Percentiles rank a stretch among this genome's conserved stretches.
Conservation (phyloP, 495 filamentous ascomycete genomes). For the Trichoderma reesei region DNA sequence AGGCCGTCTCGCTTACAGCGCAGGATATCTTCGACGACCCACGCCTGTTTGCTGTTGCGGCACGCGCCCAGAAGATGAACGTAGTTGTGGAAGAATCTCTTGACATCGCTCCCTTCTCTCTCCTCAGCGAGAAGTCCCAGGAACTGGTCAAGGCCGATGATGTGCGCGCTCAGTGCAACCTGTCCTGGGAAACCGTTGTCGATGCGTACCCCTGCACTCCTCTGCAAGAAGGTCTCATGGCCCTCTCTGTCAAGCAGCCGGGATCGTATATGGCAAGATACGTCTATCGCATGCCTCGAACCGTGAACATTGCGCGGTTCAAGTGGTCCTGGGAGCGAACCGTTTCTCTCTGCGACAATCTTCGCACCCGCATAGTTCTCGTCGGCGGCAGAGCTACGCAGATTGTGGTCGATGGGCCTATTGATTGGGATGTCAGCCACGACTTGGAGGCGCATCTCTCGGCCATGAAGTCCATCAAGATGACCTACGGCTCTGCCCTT, state of each 20-base stretch:
- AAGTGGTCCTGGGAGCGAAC: constrained; percentile 8
- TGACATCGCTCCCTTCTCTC: neutral
- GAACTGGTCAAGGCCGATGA: neutral
- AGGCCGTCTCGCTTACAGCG: neutral
- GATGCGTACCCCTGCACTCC: constrained; percentile 50
- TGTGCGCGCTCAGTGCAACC: neutral
- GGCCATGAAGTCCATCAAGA: neutral
- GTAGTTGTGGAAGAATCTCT: neutral
- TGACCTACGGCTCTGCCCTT: neutral
- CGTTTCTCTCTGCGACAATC: neutral
- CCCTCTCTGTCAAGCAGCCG: neutral
- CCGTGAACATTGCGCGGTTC: neutral
- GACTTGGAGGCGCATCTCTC: neutral
- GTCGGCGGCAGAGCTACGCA: neutral
- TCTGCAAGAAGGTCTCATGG: constrained; percentile 41
- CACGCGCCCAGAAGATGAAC: neutral
- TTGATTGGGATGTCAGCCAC: neutral
- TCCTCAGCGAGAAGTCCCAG: neutral
- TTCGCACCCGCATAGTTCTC: constrained; percentile 9
- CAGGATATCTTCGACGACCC: constrained; percentile 37
- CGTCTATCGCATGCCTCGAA: neutral
- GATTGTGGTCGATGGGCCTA: neutral
- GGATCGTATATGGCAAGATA: constrained; percentile 7
- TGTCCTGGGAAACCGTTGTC: constrained; percentile 24
- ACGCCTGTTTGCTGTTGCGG: constrained; percentile 12